Conservation (phyloP, 768 basidiomycete genomes). For the Phlegmacium glaucopus region DNA sequence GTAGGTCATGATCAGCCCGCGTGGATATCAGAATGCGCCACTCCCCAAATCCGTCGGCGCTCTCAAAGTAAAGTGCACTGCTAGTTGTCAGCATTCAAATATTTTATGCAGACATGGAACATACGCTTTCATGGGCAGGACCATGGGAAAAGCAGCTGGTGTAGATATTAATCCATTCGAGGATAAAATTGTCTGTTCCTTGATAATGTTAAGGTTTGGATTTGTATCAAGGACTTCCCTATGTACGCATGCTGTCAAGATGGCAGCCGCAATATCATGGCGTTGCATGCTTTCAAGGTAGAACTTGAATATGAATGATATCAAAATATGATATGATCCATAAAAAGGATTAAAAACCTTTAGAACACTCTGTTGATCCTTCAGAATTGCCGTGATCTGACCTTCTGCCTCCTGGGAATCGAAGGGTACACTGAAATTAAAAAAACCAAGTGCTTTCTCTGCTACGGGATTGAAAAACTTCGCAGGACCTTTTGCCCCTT, state of each 20-base stretch:
- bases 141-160: conserved; percentile 31
- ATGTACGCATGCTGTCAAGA: neutral
- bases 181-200: neutral
- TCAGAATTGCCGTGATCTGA: neutral
- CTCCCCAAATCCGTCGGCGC: conserved; percentile 55
- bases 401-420: neutral
- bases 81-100: neutral
- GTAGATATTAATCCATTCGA: neutral
- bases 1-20: conserved; percentile 45
- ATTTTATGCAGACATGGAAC: conserved; percentile 7
- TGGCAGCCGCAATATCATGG: conserved; percentile 7
- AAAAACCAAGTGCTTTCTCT: conserved; percentile 5
- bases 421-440: neutral
- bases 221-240: neutral
- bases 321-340: neutral
- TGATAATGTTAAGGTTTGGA: neutral
- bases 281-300: conserved; percentile 11
- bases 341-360: conserved; percentile 2
- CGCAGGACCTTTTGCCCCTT: conserved; percentile 1
- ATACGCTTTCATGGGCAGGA: conserved; percentile 55
- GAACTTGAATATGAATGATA: neutral
- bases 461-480: conserved; percentile 2
- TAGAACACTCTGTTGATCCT: neutral
- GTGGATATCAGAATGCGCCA: conserved; percentile 60
- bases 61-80: conserved; percentile 56